A percentile compares a stretch with the other conserved stretches of the same genome.
These are phyloP conservation scores for Wickerhamiella galacta DNA, from an alignment of 805 yeast species.

Conservation along the genomic window DNA sequence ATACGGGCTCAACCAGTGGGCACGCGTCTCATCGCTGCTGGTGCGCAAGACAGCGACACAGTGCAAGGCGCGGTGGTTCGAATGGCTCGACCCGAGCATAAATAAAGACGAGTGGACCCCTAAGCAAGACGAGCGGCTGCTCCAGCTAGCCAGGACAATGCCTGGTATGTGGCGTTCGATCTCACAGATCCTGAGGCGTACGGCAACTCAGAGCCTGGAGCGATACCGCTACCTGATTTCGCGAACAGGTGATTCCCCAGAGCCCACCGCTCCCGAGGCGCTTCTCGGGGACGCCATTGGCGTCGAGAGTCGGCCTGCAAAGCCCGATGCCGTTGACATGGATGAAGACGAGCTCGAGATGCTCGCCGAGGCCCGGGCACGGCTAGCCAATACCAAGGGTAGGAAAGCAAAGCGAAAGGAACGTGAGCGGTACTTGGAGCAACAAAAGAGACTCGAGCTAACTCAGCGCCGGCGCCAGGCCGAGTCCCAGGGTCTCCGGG, in stretches of 20 bases:
- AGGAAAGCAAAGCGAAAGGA: constrained; percentile 85
- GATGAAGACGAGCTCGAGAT: constrained; percentile 83
- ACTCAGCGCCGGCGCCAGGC: constrained; percentile 54
- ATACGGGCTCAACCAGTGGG: constrained; percentile 91
- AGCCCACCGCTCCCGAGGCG: neutral
- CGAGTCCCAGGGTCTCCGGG: constrained; percentile 33
- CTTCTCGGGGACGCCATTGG: neutral
- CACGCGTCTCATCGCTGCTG: constrained; percentile 72
- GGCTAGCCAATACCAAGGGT: constrained; percentile 84
- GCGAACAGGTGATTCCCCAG: constrained; percentile 34
- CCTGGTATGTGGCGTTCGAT: constrained; percentile 95
- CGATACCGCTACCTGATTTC: constrained; percentile 56
- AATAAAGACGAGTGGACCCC: constrained; percentile 49
- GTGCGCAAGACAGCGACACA: constrained; percentile 80
- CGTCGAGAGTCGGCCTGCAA: constrained; percentile 55
- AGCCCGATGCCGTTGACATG: constrained; percentile 63
- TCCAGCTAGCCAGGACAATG: constrained; percentile 46
- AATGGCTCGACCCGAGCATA: constrained; percentile 65
- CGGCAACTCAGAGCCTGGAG: constrained; percentile 76
- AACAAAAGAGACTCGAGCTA: constrained; percentile 56
- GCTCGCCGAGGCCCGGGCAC: constrained; percentile 86
- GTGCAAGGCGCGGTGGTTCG: constrained; percentile 85
- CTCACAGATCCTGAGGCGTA: constrained; percentile 63
- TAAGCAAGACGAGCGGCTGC: constrained; percentile 58
- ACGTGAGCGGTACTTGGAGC: constrained; percentile 67